Base-by-base conservation (phyloP, 805 yeast species). In the Yarrowia yakushimensis region DNA sequence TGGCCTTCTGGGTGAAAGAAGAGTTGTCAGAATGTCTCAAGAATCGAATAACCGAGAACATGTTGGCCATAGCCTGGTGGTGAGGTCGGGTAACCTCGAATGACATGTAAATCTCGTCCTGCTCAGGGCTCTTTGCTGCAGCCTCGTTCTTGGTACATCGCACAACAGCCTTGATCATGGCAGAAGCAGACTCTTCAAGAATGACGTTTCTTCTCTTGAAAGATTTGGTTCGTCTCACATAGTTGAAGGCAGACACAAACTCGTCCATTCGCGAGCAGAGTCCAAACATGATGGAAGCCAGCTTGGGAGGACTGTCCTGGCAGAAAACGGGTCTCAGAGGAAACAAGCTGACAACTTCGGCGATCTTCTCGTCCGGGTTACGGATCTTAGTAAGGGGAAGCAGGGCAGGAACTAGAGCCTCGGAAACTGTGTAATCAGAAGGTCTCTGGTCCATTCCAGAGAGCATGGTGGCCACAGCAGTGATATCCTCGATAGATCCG, bases 121-220 rank as follows among this genome's bases (percentile, higher is more conserved):
- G 45, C 3, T 36, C 60, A 25, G 60, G 39, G 1, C 57, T 34
- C 7, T 28, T 17, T 2, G 37, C 48, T 4, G 25, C 13, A 7
- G 22, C 46, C n/a, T 55, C 61, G 13, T 55, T 55, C 23, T 39
- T 39, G 39, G 61, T 55, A 36, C 61, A 55, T n/a, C 61, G 36
- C 3, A 55, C 61, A 6, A 36, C 17, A 18, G 59, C 42, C 59
- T 52, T 52, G 25, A 52, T 8, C 43, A 52, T 52, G 17, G 59
- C 59, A n/a, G 59, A 17, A 13, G 39, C 34, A 18, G 48, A 28
- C 18, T 28, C 46, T 8, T 13, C 30, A n/a, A 25, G n/a, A 20
- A 23, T 36, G 4, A 2, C n/a, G 2, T 28, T 4, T 28, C 20
- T 23, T 15, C 13, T 30, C 2, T 37, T 12, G 22, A 3, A 18